Evolutionary conservation across 768 basidiomycete genomes (phyloP), one percentile per base, ranked within the genome.

Genomic region (Pleurotus sapidus): DNA sequence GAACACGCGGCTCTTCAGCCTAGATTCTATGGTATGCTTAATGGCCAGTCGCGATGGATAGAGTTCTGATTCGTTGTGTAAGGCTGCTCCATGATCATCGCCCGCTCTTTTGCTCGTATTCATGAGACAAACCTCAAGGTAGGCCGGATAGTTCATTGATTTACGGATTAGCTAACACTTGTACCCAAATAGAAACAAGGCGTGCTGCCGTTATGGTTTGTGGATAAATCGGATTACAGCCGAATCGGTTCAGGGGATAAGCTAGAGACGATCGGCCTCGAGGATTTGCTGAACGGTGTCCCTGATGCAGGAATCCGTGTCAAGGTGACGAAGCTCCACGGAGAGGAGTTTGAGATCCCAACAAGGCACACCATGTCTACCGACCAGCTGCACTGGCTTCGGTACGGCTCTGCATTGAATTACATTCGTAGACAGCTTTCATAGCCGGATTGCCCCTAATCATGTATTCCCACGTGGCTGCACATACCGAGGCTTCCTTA

Each of bases 1-100:
- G 97, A 99, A 72, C 97, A 99, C 70, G 97, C 97, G 37, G 95
- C 97, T 18, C 78, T 99, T 34, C 96, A 98, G 68, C 97, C 97
- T 23, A 84, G 97, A 17, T 97, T 95, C 75, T 95, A 93, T 62
- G 93, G 91, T 87, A 64, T 45, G 72, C 15, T 54, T 8, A 18
- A 23, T 18, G 3, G 7, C 11, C 3, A 54, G 15, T 53, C 18
- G 3, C 27, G 27, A 40, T 53, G 17, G 2, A 23, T 46, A 56
- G 20, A 43, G 56, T 17, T 1, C 48, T 51, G 14, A 39, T 27
- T 11, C 38, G 24, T 37, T n/a, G 17, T 37, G 39, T 25, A 46
- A 89, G 93, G 96, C 15, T 94, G 93, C 65, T 83, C 81, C 4
- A 76, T 94, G 77, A 95, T 98, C 63, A 70, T 97, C 57, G 94